Evolutionary conservation across 495 filamentous ascomycete species (phyloP), one percentile per base, ranked within the genome.

Genomic region (Emericellopsis terricola): DNA sequence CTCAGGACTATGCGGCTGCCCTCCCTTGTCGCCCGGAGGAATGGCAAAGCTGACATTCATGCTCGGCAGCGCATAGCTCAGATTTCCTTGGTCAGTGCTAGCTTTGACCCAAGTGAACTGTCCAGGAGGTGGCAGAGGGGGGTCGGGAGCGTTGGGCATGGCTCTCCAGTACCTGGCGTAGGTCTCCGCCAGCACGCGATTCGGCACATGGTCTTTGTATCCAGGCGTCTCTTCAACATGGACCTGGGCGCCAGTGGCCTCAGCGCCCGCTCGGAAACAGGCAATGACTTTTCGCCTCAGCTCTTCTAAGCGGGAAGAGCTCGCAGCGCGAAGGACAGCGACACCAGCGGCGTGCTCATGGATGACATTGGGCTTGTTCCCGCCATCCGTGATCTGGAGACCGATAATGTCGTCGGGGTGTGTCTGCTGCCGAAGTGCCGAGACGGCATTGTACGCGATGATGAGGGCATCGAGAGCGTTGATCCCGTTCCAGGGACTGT

Each of bases 401-500:
- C 73, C 64, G 11, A 78, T 66, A 1, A 73, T 55, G 38, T 78
- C 65, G 15, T 64, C 60, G 0, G 72, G 69, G 52, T 68, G 60
- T 4, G 70, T 64, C 48, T 78, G 73, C 44, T 78, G 73, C 4
- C 75, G 62, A 2, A 79, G 56, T 1, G 70, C 65, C 0, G 68
- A 59, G 3, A 78, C 50, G 31, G 64, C 64, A 41, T 74, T 77
- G 47, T 78, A 81, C 3, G 68, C 64, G 0, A 59, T 54, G 8
- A 78, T 57, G 14, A 76, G 42, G 1, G 71, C 73, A 41, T 77
- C 73, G 5, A 77, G 60, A 0, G 73, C 72, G 37, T 79, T 79
- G 34, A 75, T 56, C 0, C 69, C 70, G 5, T 66, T 52, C 73
- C 73, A 78, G 0, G 73, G 75, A 20, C 61, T 65, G n/a, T 65